Evolutionary conservation across 2,329 filamentous ascomycete genomes (phyloP).

Genomic region (Fusarium transvaalense): DNA sequence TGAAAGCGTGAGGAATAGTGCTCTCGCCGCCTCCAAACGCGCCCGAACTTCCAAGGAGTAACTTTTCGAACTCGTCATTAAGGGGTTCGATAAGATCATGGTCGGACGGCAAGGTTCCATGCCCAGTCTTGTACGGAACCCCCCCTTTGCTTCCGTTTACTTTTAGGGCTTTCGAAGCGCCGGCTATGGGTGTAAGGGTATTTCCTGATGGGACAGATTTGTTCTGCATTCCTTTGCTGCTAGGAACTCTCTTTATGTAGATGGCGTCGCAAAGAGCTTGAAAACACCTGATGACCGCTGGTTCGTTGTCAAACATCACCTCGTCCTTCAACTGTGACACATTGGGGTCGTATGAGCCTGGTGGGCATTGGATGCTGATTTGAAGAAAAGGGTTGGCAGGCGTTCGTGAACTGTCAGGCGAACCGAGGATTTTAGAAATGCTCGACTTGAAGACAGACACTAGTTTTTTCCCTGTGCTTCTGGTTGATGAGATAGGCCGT

Average conservation of each 20-base stretch:
- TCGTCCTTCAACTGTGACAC: slow-evolving; percentile 79
- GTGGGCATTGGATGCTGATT: slow-evolving; percentile 72
- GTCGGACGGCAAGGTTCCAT: slow-evolving; percentile 7
- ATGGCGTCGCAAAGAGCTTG: slow-evolving; percentile 57
- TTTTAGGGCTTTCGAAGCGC: not conserved
- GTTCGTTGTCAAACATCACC: slow-evolving; percentile 73
- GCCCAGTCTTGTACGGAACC: not conserved
- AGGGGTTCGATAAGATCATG: slow-evolving; percentile 27
- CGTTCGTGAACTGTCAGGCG: slow-evolving; percentile 41
- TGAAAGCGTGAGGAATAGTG: not conserved
- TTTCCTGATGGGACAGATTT: not conserved
- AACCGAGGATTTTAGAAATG: slow-evolving; percentile 53
- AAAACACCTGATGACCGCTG: slow-evolving; percentile 60
- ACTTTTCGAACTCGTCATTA: slow-evolving; percentile 18
- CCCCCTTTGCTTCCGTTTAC: not conserved
- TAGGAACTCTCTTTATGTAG: slow-evolving; percentile 49
- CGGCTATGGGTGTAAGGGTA: not conserved
- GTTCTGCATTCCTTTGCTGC: not conserved
- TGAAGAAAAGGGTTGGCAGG: slow-evolving; percentile 70
- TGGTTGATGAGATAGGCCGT: slow-evolving; percentile 69
- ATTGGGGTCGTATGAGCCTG: slow-evolving; percentile 77
- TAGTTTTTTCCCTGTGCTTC: slow-evolving; percentile 72
- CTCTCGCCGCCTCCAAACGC: not conserved
- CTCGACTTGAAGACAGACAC: slow-evolving; percentile 64
- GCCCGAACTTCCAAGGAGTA: slow-evolving; percentile 8